A percentile compares a stretch with the other conserved stretches of the same genome.
phyloP scores from a whole-genome alignment of 352 stramenopile genomes.

The Pythium rishiriense region DNA sequence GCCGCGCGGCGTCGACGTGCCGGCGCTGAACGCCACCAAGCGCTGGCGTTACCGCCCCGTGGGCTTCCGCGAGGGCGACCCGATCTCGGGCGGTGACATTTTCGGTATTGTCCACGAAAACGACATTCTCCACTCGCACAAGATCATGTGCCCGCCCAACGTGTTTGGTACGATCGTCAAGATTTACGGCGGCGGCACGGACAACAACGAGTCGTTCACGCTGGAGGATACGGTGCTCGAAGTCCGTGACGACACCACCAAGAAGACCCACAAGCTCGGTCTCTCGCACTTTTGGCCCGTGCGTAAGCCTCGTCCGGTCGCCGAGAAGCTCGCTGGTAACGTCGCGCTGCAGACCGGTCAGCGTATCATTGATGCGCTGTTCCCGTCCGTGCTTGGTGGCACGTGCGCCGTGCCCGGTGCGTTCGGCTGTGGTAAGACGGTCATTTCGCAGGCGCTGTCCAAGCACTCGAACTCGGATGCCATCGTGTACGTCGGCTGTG shows the following conservation, averaged over 20 bases:
- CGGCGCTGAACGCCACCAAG: slow-evolving; percentile 92
- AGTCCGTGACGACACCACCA: slow-evolving; percentile 96
- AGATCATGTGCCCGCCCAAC: slow-evolving; percentile 99
- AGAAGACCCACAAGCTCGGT: slow-evolving; percentile 94
- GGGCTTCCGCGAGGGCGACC: slow-evolving; percentile 92
- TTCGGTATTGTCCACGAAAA: slow-evolving; percentile 99
- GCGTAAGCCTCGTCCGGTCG: slow-evolving; percentile 96
- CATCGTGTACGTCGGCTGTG: slow-evolving; percentile 99
- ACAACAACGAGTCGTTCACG: slow-evolving; percentile 96
- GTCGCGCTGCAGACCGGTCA: slow-evolving; percentile 97
- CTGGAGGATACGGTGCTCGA: slow-evolving; percentile 98
- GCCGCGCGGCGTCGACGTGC: slow-evolving; percentile 95
- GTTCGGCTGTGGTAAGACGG: slow-evolving; percentile 99
- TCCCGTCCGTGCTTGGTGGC: slow-evolving; percentile 98
- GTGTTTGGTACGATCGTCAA: slow-evolving; percentile 99
- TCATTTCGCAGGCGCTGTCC: slow-evolving; percentile 99
- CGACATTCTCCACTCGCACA: slow-evolving; percentile 98
- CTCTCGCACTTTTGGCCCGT: slow-evolving; percentile 98
- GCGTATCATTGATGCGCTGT: slow-evolving; percentile 99
- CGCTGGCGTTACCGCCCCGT: slow-evolving; percentile 95
- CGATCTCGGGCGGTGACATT: slow-evolving; percentile 97
- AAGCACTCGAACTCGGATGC: slow-evolving; percentile 99
- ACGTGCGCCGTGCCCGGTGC: slow-evolving; percentile 98
- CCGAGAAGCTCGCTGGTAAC: slow-evolving; percentile 98
- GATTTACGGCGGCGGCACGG: slow-evolving; percentile 95